Conservation (phyloP, 345 rosid genomes). For the Populus simonii region DNA sequence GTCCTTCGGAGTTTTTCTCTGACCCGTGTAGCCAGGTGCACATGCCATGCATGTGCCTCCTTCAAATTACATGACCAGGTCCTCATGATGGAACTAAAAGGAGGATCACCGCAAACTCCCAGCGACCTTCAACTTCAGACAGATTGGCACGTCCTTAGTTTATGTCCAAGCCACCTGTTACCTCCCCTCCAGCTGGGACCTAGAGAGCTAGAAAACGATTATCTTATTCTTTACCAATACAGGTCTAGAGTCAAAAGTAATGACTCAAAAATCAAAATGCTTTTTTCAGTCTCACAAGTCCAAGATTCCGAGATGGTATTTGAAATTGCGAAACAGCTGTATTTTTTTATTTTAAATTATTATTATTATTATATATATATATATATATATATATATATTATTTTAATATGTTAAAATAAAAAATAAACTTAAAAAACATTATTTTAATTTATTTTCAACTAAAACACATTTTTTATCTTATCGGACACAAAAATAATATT, state of each 20-base stretch:
- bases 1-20: background rate
- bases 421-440: too few species aligned
- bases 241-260: background rate
- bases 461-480: too few species aligned
- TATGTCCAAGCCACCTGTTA: background rate
- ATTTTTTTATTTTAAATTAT: too few species aligned
- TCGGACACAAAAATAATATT: too few species aligned
- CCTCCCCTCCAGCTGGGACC: background rate
- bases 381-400: too few species aligned
- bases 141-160: background rate
- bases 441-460: too few species aligned
- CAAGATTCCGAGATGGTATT: too few species aligned
- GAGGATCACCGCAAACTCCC: too few species aligned
- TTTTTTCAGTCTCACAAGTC: background rate
- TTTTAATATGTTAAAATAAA: too few species aligned
- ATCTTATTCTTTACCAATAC: background rate
- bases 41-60: background rate
- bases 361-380: too few species aligned
- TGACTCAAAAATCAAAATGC: background rate
- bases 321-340: too few species aligned
- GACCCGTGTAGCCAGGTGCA: background rate
- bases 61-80: background rate
- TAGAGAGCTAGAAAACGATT: background rate
- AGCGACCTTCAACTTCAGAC: background rate
- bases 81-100: background rate